Conservation (phyloP, 306 rosid species). For the Ochetophila trinervis region DNA sequence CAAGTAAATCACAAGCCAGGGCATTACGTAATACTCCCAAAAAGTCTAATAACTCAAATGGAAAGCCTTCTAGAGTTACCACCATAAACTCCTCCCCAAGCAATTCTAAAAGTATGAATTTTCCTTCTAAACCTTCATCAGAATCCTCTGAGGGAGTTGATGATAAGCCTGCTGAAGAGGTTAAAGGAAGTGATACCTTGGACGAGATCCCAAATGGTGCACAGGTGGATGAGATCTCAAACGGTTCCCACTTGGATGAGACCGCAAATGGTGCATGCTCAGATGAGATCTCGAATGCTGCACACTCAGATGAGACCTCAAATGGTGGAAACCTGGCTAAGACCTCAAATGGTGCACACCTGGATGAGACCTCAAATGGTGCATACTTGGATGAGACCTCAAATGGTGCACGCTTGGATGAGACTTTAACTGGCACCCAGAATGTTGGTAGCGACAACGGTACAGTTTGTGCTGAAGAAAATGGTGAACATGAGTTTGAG, state of each 20-base stretch:
- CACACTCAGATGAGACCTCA: constrained; percentile 44
- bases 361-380: constrained; percentile 55
- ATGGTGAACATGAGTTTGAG: constrained; percentile 40
- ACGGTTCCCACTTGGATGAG: constrained; percentile 45
- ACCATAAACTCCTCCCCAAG: constrained; percentile 31
- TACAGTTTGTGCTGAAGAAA: constrained; percentile 38
- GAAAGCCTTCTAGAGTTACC: constrained; percentile 34
- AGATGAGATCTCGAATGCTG: constrained; percentile 51
- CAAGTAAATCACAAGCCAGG: constrained; percentile 38
- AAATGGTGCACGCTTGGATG: constrained; percentile 44
- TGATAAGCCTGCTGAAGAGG: constrained; percentile 44
- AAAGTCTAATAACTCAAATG: constrained; percentile 37
- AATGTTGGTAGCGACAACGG: constrained; percentile 43
- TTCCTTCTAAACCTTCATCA: constrained; percentile 39
- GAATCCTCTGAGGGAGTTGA: constrained; percentile 65
- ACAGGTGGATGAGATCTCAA: constrained; percentile 48
- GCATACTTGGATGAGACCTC: constrained; percentile 43
- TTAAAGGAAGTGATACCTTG: constrained; percentile 40
- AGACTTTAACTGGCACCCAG: constrained; percentile 43
- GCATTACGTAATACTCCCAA: constrained; percentile 35
- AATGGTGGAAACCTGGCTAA: constrained; percentile 48
- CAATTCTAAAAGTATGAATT: constrained; percentile 38
- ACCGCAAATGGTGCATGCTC: constrained; percentile 36
- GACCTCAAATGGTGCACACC: constrained; percentile 37
- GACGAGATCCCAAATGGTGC: constrained; percentile 55